Conservation (phyloP, 345 rosid genomes). For the Toxicodendron radicans region DNA sequence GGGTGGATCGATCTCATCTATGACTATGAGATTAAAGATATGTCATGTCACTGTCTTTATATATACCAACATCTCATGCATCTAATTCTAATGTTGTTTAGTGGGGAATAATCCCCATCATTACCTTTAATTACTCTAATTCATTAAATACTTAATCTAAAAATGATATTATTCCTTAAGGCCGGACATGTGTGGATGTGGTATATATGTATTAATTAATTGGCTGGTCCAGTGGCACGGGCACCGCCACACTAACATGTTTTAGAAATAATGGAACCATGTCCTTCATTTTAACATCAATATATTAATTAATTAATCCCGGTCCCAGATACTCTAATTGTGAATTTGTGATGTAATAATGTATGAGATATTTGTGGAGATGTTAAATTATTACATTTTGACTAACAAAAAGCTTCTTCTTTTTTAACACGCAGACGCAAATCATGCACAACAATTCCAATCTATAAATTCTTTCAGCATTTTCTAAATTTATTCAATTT, state of each 20-base stretch:
- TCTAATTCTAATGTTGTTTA: constrained; percentile 12
- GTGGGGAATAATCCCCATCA: constrained; percentile 45
- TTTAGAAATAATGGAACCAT: constrained; percentile 15
- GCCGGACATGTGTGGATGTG: no score
- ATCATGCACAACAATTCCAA: no score
- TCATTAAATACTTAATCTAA: background rate
- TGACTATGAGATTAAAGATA: constrained; percentile 16
- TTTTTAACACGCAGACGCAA: no score
- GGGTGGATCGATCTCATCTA: constrained; percentile 39
- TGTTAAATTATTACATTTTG: no score
- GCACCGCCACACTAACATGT: constrained; percentile 14
- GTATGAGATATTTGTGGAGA: no score
- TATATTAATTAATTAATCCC: no score
- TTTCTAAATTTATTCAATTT: no score
- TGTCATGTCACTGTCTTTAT: constrained; percentile 46
- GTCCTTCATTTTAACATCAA: background rate
- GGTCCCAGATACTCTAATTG: no score
- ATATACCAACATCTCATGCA: constrained; percentile 35
- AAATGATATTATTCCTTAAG: background rate
- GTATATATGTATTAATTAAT: no score
- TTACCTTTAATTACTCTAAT: constrained; percentile 14
- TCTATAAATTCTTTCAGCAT: no score
- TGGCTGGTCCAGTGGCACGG: constrained; percentile 22
- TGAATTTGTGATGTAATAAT: no score
- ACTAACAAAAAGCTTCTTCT: no score